Evolutionary conservation across 2,329 filamentous ascomycete species (phyloP).

Genomic region (Alternaria tenuissima): DNA sequence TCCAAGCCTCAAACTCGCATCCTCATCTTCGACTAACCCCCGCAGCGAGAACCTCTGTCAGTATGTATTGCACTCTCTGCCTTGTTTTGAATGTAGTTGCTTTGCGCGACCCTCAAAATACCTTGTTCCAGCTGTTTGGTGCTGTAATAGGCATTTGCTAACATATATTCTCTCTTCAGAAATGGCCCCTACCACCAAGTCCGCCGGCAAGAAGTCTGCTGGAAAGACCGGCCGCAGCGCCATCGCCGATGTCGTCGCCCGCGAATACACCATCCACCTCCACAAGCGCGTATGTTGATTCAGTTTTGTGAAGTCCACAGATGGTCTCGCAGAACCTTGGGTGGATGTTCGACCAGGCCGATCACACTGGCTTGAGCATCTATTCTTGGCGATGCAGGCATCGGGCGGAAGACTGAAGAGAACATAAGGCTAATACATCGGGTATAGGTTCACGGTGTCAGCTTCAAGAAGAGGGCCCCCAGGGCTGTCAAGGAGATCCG

Average conservation of each 20-base stretch:
- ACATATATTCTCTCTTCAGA: conserved; percentile 27
- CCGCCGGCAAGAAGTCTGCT: conserved; percentile 66
- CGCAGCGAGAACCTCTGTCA: conserved; percentile 36
- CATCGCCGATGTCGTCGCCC: conserved; percentile 98
- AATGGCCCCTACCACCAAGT: conserved; percentile 55
- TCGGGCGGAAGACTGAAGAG: conserved; percentile 72
- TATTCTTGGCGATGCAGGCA: conserved; percentile 46
- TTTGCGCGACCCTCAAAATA: conserved; percentile 6
- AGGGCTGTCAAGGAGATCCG: conserved; percentile 99
- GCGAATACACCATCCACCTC: conserved; percentile 99
- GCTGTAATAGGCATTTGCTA: conserved; percentile 20
- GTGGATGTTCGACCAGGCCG: conserved; percentile 26
- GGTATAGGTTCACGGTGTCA: conserved; percentile 88
- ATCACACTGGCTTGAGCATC: conserved; percentile 29
- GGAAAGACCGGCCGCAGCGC: conserved; percentile 81
- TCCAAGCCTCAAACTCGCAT: conserved; percentile 30
- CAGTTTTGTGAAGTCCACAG: conserved; percentile 77
- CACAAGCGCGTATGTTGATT: conserved; percentile 94
- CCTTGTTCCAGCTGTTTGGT: not conserved
- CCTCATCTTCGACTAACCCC: conserved; percentile 37
- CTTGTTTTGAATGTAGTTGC: not conserved
- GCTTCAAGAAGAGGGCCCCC: conserved; percentile 99
- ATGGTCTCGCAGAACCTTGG: conserved; percentile 55
- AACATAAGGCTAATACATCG: conserved; percentile 56
- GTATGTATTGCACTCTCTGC: conserved; percentile 27